Evolutionary conservation across 257 asterid genomes (phyloP).

Genomic region (Salvia hispanica): DNA sequence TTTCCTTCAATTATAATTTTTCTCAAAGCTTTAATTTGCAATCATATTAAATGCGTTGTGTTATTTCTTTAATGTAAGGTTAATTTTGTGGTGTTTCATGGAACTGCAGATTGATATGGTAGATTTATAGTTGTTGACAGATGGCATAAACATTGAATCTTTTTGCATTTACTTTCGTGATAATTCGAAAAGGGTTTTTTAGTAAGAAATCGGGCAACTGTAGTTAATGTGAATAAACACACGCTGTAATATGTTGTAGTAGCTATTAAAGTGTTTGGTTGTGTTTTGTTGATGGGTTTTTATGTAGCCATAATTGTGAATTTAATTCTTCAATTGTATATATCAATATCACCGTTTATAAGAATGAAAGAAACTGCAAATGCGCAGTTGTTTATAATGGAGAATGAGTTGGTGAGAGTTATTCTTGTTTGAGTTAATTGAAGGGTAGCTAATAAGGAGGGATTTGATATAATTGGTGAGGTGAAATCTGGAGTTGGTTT

Average conservation of each 20-base stretch:
- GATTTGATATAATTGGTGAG: slow-evolving; percentile 18
- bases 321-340: slow-evolving; percentile 30
- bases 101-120: slow-evolving; percentile 28
- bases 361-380: no score
- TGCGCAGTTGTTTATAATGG: no score
- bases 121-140: slow-evolving; percentile 41
- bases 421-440: slow-evolving; percentile 12
- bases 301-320: slow-evolving; percentile 37
- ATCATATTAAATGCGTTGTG: slow-evolving; percentile 9
- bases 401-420: no score
- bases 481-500: slow-evolving; percentile 10
- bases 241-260: slow-evolving; percentile 24
- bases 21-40: background rate
- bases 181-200: slow-evolving; percentile 9
- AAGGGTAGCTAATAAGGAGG: no score
- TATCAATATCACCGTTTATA: no score
- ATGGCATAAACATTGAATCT: slow-evolving; percentile 14
- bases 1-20: slow-evolving; percentile 39
- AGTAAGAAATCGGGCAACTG: slow-evolving; percentile 26
- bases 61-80: no score
- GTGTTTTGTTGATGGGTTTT: slow-evolving; percentile 40
- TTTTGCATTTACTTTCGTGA: slow-evolving; percentile 17
- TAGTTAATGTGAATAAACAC: slow-evolving; percentile 31
- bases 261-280: slow-evolving; percentile 32
- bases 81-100: slow-evolving; percentile 17